These are phyloP conservation scores for Pleomassaria siparia DNA, from an alignment of 2,329 filamentous ascomycete genomes.

Conservation along the genomic window DNA sequence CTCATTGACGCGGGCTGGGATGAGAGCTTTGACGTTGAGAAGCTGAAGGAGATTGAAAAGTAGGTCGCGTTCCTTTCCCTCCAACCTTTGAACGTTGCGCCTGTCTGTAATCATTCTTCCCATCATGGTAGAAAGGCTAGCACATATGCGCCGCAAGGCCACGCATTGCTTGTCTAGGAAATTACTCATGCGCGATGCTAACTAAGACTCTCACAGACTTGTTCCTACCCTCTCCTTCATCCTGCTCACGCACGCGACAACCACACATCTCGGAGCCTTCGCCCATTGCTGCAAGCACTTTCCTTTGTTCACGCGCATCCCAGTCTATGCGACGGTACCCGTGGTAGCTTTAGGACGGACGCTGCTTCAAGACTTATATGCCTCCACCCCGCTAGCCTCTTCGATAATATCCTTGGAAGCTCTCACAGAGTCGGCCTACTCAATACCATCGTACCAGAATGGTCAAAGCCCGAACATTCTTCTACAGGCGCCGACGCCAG, in stretches of 20 bases:
- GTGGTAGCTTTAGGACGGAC: constrained; percentile 92
- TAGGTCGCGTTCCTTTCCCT: constrained; percentile 44
- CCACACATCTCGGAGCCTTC: constrained; percentile 87
- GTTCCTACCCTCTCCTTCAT: constrained; percentile 89
- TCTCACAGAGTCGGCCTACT: constrained; percentile 65
- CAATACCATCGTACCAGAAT: constrained; percentile 56
- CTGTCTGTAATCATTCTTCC: too few relatives aligned
- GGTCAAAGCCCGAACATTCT: constrained; percentile 53
- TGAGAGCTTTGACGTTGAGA: constrained; percentile 78
- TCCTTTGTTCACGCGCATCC: constrained; percentile 86
- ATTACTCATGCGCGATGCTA: not conserved
- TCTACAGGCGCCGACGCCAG: constrained; percentile 70
- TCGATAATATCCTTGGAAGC: constrained; percentile 76
- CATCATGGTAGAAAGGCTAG: too few relatives aligned
- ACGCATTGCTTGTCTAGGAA: not conserved
- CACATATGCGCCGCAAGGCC: not conserved
- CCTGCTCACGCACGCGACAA: constrained; percentile 90
- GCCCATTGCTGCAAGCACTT: constrained; percentile 97
- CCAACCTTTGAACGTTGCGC: not conserved
- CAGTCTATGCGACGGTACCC: constrained; percentile 90
- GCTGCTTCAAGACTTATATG: constrained; percentile 87
- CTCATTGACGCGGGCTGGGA: constrained; percentile 97
- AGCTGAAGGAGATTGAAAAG: constrained; percentile 88
- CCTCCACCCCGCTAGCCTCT: constrained; percentile 82
- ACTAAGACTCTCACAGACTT: constrained; percentile 59